These are phyloP conservation scores for Myriosclerotinia scirpicola DNA, from an alignment of 2,329 filamentous ascomycete species.

Conservation along the genomic window DNA sequence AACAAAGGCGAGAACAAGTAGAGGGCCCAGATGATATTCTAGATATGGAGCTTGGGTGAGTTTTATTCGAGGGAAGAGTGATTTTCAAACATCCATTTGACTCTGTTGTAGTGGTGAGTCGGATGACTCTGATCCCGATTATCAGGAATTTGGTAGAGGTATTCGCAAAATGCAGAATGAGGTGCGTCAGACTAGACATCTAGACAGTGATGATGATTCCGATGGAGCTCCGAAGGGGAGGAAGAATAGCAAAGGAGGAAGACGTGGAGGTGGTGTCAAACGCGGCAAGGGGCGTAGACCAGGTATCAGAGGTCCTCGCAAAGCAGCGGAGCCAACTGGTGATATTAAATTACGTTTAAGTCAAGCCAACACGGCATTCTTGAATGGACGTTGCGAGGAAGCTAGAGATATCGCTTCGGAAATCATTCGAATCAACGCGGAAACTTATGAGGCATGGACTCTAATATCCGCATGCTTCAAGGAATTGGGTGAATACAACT, in stretches of 20 bases:
- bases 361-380: constrained; percentile 66
- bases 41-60: constrained; percentile 17
- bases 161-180: constrained; percentile 43
- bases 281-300: constrained; percentile 21
- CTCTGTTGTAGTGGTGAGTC: constrained; percentile 20
- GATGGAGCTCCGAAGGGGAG: neutral
- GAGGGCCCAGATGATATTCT: constrained; percentile 21
- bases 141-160: constrained; percentile 44
- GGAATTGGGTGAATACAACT: constrained; percentile 57
- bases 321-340: constrained; percentile 65
- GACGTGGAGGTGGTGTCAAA: constrained; percentile 7
- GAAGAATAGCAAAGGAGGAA: constrained; percentile 7
- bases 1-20: constrained; percentile 18
- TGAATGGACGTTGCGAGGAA: constrained; percentile 59
- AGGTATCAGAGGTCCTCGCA: constrained; percentile 45
- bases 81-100: neutral
- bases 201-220: constrained; percentile 24
- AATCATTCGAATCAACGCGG: constrained; percentile 66
- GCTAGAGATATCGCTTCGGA: constrained; percentile 61
- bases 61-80: neutral
- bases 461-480: constrained; percentile 60
- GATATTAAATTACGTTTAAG: constrained; percentile 69
- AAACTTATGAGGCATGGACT: constrained; percentile 65
- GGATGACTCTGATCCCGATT: constrained; percentile 46
- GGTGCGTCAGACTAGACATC: constrained; percentile 30